phyloP scores from a whole-genome alignment of 1,284 basidiomycete genomes.

The Apiotrichum gamsii region DNA sequence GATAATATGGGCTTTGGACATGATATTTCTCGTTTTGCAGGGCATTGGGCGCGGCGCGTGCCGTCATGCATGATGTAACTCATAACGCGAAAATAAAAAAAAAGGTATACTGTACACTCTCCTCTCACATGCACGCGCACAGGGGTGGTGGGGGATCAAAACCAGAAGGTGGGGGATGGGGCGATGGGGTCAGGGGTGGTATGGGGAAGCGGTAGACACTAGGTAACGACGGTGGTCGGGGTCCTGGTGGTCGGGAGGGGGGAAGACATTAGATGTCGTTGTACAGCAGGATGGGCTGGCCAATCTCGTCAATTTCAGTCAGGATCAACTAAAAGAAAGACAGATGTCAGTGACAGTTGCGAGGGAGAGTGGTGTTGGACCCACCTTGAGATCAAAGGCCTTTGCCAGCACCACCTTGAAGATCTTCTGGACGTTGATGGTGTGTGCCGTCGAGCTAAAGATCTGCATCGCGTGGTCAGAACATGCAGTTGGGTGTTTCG shows the following conservation, averaged over 20 bases:
- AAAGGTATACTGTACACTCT: not conserved
- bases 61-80: not conserved
- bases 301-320: constrained; percentile 89
- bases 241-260: too few relatives aligned
- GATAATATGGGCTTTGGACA: too few relatives aligned
- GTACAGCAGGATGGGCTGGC: constrained; percentile 87
- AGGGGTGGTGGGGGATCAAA: not conserved
- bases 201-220: too few relatives aligned
- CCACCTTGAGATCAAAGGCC: constrained; percentile 48
- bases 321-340: constrained; percentile 92
- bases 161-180: too few relatives aligned
- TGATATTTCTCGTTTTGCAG: too few relatives aligned
- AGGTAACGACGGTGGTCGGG: too few relatives aligned
- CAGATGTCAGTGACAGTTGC: too few relatives aligned
- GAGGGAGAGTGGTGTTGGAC: not conserved
- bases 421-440: constrained; percentile 99
- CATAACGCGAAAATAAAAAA: not conserved
- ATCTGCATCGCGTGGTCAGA: constrained; percentile 49
- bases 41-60: too few relatives aligned
- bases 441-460: constrained; percentile 95
- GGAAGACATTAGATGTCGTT: constrained; percentile 80
- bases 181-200: too few relatives aligned
- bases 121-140: not conserved
- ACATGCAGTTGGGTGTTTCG: too few relatives aligned
- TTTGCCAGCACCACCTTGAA: constrained; percentile 63